Conservation (phyloP, 805 yeast genomes). For the Komagataella ulmi region DNA sequence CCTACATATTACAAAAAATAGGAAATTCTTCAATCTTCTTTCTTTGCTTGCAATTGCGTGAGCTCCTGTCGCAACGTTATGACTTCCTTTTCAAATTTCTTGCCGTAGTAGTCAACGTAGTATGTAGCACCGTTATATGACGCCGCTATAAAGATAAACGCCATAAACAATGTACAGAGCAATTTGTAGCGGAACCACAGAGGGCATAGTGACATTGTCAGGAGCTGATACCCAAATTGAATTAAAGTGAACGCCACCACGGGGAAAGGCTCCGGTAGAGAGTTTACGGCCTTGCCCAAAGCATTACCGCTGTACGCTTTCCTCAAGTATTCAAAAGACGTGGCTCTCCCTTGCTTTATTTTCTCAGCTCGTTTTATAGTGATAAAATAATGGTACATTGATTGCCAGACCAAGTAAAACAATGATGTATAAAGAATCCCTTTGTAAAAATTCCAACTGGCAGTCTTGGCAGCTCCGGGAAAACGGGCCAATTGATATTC, state of each 20-base stretch:
- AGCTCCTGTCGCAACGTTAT: slow-evolving; percentile 57
- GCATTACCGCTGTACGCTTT: slow-evolving; percentile 50
- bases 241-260: slow-evolving; percentile 73
- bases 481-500: slow-evolving; percentile 42
- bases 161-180: slow-evolving; percentile 55
- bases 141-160: slow-evolving; percentile 65
- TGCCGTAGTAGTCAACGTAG: slow-evolving; percentile 85
- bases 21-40: background rate
- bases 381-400: slow-evolving; percentile 80
- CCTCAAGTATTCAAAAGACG: slow-evolving; percentile 78
- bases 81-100: slow-evolving; percentile 79
- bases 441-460: slow-evolving; percentile 58
- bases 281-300: slow-evolving; percentile 68
- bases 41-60: slow-evolving; percentile 34
- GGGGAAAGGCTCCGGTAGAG: slow-evolving; percentile 78
- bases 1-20: background rate
- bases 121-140: slow-evolving; percentile 91
- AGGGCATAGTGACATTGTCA: slow-evolving; percentile 83
- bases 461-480: slow-evolving; percentile 64
- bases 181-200: slow-evolving; percentile 66
- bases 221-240: slow-evolving; percentile 77
- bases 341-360: slow-evolving; percentile 74
- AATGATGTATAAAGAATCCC: slow-evolving; percentile 72
- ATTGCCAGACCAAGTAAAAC: slow-evolving; percentile 84
- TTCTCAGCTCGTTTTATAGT: slow-evolving; percentile 68